These are phyloP conservation scores for Chalara sp. DNA, from an alignment of 2,329 filamentous ascomycete species.

Conservation along the genomic window DNA sequence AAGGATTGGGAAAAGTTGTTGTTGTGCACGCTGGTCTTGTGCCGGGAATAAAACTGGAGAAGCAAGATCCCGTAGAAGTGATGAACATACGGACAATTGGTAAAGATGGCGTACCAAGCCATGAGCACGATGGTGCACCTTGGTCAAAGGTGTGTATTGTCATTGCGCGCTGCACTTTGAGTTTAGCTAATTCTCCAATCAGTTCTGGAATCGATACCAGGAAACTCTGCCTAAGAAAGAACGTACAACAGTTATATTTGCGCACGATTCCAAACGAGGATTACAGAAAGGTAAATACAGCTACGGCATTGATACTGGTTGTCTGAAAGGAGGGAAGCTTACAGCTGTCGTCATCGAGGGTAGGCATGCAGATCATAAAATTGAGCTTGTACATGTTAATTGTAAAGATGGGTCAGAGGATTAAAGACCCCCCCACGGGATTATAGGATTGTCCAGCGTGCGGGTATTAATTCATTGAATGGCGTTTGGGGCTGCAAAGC, in stretches of 20 bases:
- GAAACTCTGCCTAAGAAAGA: constrained; percentile 24
- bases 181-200: constrained; percentile 11
- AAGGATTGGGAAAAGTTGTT: constrained; percentile 54
- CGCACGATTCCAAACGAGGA: constrained; percentile 73
- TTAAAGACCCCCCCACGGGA: too few relatives aligned
- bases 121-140: constrained; percentile 16
- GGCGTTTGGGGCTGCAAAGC: too few relatives aligned
- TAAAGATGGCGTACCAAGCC: constrained; percentile 21
- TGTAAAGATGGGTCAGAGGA: constrained; percentile 13
- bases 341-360: constrained; percentile 71
- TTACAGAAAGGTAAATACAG: constrained; percentile 63
- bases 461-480: too few relatives aligned
- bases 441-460: too few relatives aligned
- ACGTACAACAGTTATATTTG: constrained; percentile 71
- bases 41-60: constrained; percentile 61
- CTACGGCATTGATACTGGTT: constrained; percentile 80
- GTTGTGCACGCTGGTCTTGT: constrained; percentile 85
- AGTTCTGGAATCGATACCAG: constrained; percentile 51
- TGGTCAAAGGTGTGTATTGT: constrained; percentile 25
- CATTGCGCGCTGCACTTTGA: background rate
- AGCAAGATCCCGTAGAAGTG: constrained; percentile 69
- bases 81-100: constrained; percentile 80
- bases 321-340: constrained; percentile 67
- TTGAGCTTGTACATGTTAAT: constrained; percentile 23
- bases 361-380: constrained; percentile 30